These are phyloP conservation scores for Torulaspora quercuum DNA, from an alignment of 805 yeast genomes.

Conservation along the genomic window DNA sequence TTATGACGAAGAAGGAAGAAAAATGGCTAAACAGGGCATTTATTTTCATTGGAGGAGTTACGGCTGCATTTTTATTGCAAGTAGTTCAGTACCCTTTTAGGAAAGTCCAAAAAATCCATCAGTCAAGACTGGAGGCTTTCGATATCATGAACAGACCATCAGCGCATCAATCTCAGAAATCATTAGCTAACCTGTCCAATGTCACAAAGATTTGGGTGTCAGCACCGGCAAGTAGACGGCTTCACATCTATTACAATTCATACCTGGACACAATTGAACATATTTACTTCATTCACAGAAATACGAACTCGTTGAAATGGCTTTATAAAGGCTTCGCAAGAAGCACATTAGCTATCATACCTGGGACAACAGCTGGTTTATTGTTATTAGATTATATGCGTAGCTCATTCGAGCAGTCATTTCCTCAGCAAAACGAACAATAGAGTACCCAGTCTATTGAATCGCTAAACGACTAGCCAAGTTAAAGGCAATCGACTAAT, in stretches of 20 bases:
- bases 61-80: conserved; percentile 75
- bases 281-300: conserved; percentile 49
- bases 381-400: conserved; percentile 82
- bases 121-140: conserved; percentile 73
- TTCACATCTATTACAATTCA: conserved; percentile 61
- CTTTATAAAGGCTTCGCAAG: conserved; percentile 74
- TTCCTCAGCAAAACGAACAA: conserved; percentile 6
- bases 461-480: too few species aligned
- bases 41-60: conserved; percentile 78
- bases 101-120: conserved; percentile 75
- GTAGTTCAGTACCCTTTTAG: conserved; percentile 79
- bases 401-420: conserved; percentile 32
- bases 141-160: conserved; percentile 48
- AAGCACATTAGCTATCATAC: conserved; percentile 71
- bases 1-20: conserved; percentile 26
- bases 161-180: conserved; percentile 32
- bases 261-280: conserved; percentile 73
- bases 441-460: neutral
- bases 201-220: conserved; percentile 16
- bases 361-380: conserved; percentile 85
- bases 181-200: conserved; percentile 7
- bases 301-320: conserved; percentile 55
- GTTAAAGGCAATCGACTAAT: too few species aligned
- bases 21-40: conserved; percentile 27
- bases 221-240: conserved; percentile 20